These are phyloP conservation scores for Hypoxylon sp. DNA, from an alignment of 2,329 filamentous ascomycete species.

Conservation along the genomic window DNA sequence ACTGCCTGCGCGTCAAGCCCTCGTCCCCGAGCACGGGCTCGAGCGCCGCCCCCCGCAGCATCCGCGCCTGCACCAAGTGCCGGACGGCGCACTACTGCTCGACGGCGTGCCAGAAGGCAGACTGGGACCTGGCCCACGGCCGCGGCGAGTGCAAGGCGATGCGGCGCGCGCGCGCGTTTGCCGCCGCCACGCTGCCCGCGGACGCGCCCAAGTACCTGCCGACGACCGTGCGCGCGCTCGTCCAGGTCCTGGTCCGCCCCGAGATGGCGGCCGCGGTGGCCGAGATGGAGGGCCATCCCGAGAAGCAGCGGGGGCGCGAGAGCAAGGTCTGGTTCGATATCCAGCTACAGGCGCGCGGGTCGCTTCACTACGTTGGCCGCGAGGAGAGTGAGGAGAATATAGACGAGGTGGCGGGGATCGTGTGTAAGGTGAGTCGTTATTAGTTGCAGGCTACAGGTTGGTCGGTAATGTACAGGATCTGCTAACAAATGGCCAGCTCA, in stretches of 20 bases:
- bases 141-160: conserved; percentile 66
- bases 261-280: conserved; percentile 51
- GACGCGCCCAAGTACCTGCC: conserved; percentile 58
- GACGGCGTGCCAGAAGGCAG: conserved; percentile 63
- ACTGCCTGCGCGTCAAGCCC: conserved; percentile 56
- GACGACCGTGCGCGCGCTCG: conserved; percentile 65
- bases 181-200: conserved; percentile 12
- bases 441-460: neutral
- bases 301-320: conserved; percentile 51
- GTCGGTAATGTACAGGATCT: neutral
- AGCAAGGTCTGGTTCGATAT: conserved; percentile 59
- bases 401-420: conserved; percentile 57
- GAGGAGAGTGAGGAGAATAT: conserved; percentile 53
- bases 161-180: conserved; percentile 54
- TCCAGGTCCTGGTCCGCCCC: conserved; percentile 62
- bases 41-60: conserved; percentile 5
- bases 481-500: conserved; percentile 58
- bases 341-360: conserved; percentile 61
- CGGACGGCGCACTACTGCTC: conserved; percentile 66
- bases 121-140: conserved; percentile 66
- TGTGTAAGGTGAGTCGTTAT: conserved; percentile 64
- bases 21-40: conserved; percentile 24
- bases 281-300: conserved; percentile 61
- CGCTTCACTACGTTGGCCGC: conserved; percentile 60
- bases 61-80: conserved; percentile 65